Conservation (phyloP, 192 early-diverging fungal species). For the Backusella tarrabulga region DNA sequence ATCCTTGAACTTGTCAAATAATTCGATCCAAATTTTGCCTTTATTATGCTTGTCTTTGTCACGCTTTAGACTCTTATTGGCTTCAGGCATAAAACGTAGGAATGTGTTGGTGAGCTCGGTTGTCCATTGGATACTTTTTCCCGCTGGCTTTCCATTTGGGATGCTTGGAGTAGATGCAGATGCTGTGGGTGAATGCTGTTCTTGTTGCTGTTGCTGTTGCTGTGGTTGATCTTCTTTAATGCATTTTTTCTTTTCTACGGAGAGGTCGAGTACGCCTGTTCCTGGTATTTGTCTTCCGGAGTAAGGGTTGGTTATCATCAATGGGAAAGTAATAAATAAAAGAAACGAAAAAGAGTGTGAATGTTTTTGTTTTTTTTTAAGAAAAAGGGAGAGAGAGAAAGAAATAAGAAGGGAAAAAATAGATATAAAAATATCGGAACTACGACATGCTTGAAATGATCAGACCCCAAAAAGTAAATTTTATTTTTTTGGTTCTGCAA, state of each 20-base stretch:
- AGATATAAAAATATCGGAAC: not conserved
- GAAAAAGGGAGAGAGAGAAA: not conserved
- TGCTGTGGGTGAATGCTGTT: not conserved
- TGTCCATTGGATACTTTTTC: slow-evolving; percentile 1
- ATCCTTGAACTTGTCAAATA: slow-evolving; percentile 8
- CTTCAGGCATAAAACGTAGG: not conserved
- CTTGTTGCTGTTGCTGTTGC: not conserved
- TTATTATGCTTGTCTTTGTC: not conserved
- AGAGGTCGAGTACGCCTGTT: not conserved
- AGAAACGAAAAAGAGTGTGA: not conserved
- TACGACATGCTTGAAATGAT: not conserved
- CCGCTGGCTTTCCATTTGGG: not conserved
- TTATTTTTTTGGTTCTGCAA: not conserved
- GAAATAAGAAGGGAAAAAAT: not conserved
- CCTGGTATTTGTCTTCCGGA: not conserved
- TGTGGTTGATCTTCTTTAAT: not conserved
- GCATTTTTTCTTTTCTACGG: not conserved
- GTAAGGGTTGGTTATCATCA: not conserved
- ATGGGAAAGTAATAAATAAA: not conserved
- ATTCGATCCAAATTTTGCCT: not conserved
- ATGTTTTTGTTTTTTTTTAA: not conserved
- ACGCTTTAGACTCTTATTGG: not conserved
- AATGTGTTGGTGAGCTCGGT: not conserved
- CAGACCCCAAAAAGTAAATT: not conserved
- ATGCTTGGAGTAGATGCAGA: not conserved